phyloP scores from a whole-genome alignment of 768 basidiomycete species.

The Boletellus emodensis region DNA sequence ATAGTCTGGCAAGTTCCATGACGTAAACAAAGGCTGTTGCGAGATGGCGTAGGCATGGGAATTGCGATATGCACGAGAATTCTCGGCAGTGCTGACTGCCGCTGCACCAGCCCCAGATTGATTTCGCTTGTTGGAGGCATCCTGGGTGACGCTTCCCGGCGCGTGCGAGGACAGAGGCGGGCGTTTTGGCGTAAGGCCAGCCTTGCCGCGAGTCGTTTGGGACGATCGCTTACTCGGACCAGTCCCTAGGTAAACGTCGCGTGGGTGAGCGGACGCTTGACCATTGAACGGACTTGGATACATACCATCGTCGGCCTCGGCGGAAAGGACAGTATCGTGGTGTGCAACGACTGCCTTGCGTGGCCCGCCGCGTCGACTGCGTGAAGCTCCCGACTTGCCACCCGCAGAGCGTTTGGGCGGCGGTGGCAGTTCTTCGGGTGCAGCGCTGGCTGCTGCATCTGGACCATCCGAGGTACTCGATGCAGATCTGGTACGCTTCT shows the following conservation, averaged over 20 bases:
- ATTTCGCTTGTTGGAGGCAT: conserved; percentile 48
- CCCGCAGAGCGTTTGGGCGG: conserved; percentile 30
- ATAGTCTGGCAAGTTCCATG: conserved; percentile 93
- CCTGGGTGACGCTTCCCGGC: conserved; percentile 35
- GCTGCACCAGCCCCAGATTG: conserved; percentile 36
- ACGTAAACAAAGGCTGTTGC: conserved; percentile 73
- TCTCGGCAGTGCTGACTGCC: conserved; percentile 40
- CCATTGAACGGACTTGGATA: conserved; percentile 15
- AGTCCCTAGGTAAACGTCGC: conserved; percentile 36
- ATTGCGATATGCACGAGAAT: conserved; percentile 68
- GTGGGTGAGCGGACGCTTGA: conserved; percentile 27
- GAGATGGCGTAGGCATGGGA: conserved; percentile 77
- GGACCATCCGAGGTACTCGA: conserved; percentile 65
- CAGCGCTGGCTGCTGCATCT: conserved; percentile 36
- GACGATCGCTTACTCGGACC: conserved; percentile 33
- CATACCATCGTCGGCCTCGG: conserved; percentile 67
- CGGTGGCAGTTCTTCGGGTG: conserved; percentile 38
- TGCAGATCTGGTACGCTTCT: conserved; percentile 75
- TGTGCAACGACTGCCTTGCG: conserved; percentile 22
- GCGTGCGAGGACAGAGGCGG: conserved; percentile 30
- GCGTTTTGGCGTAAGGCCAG: conserved; percentile 29
- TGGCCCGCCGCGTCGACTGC: conserved; percentile 31
- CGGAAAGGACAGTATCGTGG: conserved; percentile 22
- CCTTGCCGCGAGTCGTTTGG: conserved; percentile 40
- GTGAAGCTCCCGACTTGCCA: conserved; percentile 25